Conservation (phyloP, 495 filamentous ascomycete genomes). For the Cenococcum geophilum region DNA sequence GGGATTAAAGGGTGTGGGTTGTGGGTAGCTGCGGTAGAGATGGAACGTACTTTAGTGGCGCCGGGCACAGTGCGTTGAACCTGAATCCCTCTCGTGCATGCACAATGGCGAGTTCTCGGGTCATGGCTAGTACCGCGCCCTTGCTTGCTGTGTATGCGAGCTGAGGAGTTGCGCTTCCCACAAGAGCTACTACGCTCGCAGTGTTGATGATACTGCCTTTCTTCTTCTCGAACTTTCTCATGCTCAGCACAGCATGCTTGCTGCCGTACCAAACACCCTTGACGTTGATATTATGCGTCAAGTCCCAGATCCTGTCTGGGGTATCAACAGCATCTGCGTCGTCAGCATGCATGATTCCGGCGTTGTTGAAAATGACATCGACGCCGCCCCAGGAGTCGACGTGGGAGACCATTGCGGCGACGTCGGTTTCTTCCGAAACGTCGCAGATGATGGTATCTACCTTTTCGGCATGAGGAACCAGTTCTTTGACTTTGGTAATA, state of each 20-base stretch:
- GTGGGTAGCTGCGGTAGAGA: too few relatives aligned
- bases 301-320: conserved; percentile 87
- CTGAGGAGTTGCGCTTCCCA: conserved; percentile 91
- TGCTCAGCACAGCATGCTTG: conserved; percentile 81
- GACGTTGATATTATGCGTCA: conserved; percentile 91
- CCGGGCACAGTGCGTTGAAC: conserved; percentile 89
- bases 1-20: too few relatives aligned
- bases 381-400: conserved; percentile 84
- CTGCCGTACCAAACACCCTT: conserved; percentile 97
- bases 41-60: conserved; percentile 67
- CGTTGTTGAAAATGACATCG: conserved; percentile 98
- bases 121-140: conserved; percentile 77
- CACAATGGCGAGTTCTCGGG: conserved; percentile 42
- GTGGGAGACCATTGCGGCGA: conserved; percentile 62
- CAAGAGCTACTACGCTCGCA: conserved; percentile 84
- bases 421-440: conserved; percentile 65
- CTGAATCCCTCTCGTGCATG: conserved; percentile 65
- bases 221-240: conserved; percentile 74
- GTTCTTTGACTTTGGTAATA: conserved; percentile 58
- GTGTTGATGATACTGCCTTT: conserved; percentile 88
- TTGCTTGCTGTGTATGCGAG: conserved; percentile 93
- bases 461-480: conserved; percentile 56
- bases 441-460: conserved; percentile 60
- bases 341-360: conserved; percentile 90
- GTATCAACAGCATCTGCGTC: conserved; percentile 83